Percentiles rank a stretch among this genome's conserved stretches.
Evolutionary conservation across 805 yeast species (phyloP).

Genomic region (Jamesozyma gamospora): DNA sequence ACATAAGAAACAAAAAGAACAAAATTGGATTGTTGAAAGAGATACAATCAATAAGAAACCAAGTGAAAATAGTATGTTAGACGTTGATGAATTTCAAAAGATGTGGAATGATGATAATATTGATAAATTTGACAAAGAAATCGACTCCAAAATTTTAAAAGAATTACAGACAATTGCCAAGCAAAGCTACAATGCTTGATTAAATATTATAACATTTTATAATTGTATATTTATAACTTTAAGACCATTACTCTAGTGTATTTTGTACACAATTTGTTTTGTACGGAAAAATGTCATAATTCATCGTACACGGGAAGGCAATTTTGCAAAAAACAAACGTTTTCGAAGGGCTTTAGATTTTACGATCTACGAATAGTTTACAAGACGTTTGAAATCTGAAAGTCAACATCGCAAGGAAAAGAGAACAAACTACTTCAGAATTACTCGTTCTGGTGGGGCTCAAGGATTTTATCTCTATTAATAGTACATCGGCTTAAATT

Average conservation of each 20-base stretch:
- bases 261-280: too few relatives aligned
- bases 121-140: constrained; percentile 15
- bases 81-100: constrained; percentile 41
- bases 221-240: neutral
- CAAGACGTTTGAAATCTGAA: too few relatives aligned
- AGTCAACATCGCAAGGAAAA: too few relatives aligned
- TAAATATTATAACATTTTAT: neutral
- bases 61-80: constrained; percentile 21
- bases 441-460: too few relatives aligned
- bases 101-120: constrained; percentile 28
- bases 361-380: too few relatives aligned
- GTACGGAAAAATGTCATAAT: too few relatives aligned
- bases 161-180: constrained; percentile 48
- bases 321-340: too few relatives aligned
- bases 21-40: constrained; percentile 48
- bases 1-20: constrained; percentile 76
- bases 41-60: constrained; percentile 5
- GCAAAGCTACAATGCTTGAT: constrained; percentile 32
- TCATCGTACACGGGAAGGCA: too few relatives aligned
- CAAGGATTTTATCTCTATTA: too few relatives aligned
- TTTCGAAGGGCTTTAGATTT: too few relatives aligned
- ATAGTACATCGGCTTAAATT: too few relatives aligned
- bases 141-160: constrained; percentile 41
- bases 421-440: too few relatives aligned
- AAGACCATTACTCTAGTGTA: neutral